Conservation (phyloP, 257 asterid genomes). For the Salvia miltiorrhiza region DNA sequence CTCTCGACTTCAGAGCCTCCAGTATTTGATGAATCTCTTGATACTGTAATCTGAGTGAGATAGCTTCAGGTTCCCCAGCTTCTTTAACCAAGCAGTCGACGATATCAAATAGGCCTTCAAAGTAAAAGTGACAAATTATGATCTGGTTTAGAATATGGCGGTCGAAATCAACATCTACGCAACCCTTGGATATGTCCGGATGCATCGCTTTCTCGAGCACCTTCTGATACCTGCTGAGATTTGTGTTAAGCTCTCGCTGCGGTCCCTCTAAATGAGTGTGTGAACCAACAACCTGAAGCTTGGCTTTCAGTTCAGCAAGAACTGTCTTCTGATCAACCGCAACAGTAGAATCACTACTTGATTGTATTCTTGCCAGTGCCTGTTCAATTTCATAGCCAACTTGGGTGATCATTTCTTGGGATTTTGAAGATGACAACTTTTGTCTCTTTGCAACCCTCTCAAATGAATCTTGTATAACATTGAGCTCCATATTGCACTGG, state of each 20-base stretch:
- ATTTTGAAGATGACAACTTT: conserved; percentile 42
- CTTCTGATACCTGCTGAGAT: conserved; percentile 40
- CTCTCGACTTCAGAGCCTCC: conserved; percentile 35
- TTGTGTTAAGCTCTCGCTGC: conserved; percentile 34
- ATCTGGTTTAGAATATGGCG: conserved; percentile 39
- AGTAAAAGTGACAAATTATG: conserved; percentile 49
- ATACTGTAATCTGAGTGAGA: conserved; percentile 40
- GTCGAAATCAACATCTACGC: conserved; percentile 41
- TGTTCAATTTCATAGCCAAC: conserved; percentile 46
- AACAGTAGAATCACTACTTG: conserved; percentile 26
- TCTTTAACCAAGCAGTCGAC: conserved; percentile 49
- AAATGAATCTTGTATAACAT: conserved; percentile 40
- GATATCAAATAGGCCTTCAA: conserved; percentile 43
- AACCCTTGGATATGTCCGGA: conserved; percentile 55
- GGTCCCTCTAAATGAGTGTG: conserved; percentile 30
- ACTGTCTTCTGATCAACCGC: conserved; percentile 37
- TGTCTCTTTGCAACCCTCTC: conserved; percentile 59
- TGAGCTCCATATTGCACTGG: conserved; percentile 41
- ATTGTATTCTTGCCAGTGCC: conserved; percentile 35
- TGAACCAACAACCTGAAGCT: conserved; percentile 36
- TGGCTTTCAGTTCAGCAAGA: conserved; percentile 44
- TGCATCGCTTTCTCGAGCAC: conserved; percentile 36
- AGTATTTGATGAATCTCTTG: conserved; percentile 50
- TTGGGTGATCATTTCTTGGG: conserved; percentile 47
- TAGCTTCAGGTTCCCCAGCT: conserved; percentile 47